Evolutionary conservation across 2,329 filamentous ascomycete species (phyloP), one percentile per base, ranked within the genome.

Genomic region (Cladophialophora yegresii): DNA sequence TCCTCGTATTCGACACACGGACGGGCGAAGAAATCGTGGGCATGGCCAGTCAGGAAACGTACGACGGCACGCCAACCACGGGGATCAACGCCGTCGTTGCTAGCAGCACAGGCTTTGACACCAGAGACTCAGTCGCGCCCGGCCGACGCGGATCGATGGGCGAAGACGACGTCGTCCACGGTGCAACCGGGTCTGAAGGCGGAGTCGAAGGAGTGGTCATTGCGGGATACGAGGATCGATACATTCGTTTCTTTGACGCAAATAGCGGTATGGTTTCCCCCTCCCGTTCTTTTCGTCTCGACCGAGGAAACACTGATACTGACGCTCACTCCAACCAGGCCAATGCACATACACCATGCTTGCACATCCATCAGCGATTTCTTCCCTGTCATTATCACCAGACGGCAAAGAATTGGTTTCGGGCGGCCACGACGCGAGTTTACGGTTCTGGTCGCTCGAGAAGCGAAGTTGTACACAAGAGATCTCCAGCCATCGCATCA

Each of bases 311-410:
- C 2, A 16, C 8, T 23, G 45, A 51, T 22, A 55, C 74, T 69
- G 61, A 66, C 62, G 66, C 10, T 33, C 55, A 28, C 36, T 2
- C 6, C 36, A 22, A 12, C 59, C 70, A 98, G 95, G 95, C 63
- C 95, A 99, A 92, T 97, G 93, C 80, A 98, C 95, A 69, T 99
- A 99, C 79, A 96, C 90, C 73, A 99, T 99, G 95, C 87, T 98
- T 65, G 95, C 95, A 5, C 95, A 99, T 72, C 92, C 95, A 0
- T 90, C 93, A 2, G 89, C 95, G 62, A 97, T 99, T 70, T 96
- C 95, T 1, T 89, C 91, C 28, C 84, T 99, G 4, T 96, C 92
- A 0, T 85, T 99, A 22, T 96, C 92, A 71, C 95, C 93, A 13
- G 93, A 98, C 74, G 93, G 93, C 53, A 88, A 89, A 64, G 95